These are phyloP conservation scores for Sechiopsis laciniata DNA, from an alignment of 306 rosid genomes.

Conservation along the genomic window DNA sequence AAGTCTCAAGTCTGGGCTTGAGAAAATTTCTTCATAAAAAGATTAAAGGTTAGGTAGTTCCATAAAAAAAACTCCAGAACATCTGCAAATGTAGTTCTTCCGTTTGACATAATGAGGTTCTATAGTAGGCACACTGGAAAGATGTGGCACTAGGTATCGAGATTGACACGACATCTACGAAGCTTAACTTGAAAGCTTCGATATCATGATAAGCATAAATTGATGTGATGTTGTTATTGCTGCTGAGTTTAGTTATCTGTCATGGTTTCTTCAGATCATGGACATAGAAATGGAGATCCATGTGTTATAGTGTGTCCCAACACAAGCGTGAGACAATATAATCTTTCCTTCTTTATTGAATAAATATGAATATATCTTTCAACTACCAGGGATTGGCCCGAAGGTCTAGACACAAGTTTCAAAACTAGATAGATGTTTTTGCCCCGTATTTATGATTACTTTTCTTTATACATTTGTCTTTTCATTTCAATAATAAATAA, in stretches of 20 bases:
- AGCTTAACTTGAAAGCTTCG: too few species aligned
- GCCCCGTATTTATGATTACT: neutral
- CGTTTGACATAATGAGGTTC: neutral
- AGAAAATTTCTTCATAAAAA: too few species aligned
- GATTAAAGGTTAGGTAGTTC: too few species aligned
- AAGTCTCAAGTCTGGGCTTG: too few species aligned
- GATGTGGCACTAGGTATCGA: too few species aligned
- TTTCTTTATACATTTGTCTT: constrained; percentile 6
- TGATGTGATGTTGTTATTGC: neutral
- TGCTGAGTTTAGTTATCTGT: neutral
- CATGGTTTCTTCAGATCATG: neutral
- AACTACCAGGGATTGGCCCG: neutral
- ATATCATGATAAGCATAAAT: neutral
- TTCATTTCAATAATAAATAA: neutral
- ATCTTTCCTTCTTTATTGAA: neutral
- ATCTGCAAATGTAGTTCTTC: neutral
- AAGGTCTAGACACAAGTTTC: neutral
- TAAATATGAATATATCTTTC: neutral
- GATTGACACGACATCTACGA: too few species aligned
- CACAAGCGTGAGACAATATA: neutral
- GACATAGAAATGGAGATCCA: neutral
- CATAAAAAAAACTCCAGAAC: neutral
- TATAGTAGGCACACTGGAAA: neutral
- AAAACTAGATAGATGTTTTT: neutral
- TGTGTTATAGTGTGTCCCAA: neutral